A percentile compares a stretch with the other conserved stretches of the same genome.
phyloP scores from a whole-genome alignment of 768 basidiomycete genomes.

The Phylloporus sp. region DNA sequence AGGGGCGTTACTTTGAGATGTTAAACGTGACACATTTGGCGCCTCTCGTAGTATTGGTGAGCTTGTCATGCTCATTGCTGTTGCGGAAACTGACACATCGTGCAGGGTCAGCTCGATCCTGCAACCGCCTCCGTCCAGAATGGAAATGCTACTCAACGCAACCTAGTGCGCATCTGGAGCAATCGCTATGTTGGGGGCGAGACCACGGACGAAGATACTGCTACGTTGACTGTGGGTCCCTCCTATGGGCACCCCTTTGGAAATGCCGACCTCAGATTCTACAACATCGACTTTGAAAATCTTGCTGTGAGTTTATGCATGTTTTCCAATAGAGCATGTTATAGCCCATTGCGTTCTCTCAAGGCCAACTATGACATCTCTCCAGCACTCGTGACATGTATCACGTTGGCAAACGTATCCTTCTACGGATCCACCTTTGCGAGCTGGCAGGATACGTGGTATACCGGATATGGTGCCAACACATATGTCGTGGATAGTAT shows the following conservation, averaged over 20 bases:
- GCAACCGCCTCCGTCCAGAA: conserved; percentile 36
- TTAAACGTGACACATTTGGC: conserved; percentile 52
- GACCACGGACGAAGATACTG: conserved; percentile 55
- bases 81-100: conserved; percentile 1
- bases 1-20: conserved; percentile 57
- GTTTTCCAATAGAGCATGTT: background rate
- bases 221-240: conserved; percentile 56
- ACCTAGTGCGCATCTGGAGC: conserved; percentile 53
- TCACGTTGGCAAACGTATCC: conserved; percentile 63
- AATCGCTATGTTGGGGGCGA: conserved; percentile 40
- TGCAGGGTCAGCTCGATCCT: conserved; percentile 48
- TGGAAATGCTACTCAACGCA: conserved; percentile 42
- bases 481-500: conserved; percentile 61
- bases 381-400: conserved; percentile 59
- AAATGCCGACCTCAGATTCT: background rate
- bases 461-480: conserved; percentile 54
- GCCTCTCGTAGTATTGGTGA: conserved; percentile 55
- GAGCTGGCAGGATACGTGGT: conserved; percentile 44
- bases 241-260: background rate
- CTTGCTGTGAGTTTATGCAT: background rate
- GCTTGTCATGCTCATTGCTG: background rate
- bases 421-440: conserved; percentile 34
- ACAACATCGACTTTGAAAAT: conserved; percentile 3
- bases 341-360: background rate
- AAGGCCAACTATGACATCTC: conserved; percentile 55